Base-by-base conservation (phyloP, 208 protist species). In the Blechomonas ayalai region DNA sequence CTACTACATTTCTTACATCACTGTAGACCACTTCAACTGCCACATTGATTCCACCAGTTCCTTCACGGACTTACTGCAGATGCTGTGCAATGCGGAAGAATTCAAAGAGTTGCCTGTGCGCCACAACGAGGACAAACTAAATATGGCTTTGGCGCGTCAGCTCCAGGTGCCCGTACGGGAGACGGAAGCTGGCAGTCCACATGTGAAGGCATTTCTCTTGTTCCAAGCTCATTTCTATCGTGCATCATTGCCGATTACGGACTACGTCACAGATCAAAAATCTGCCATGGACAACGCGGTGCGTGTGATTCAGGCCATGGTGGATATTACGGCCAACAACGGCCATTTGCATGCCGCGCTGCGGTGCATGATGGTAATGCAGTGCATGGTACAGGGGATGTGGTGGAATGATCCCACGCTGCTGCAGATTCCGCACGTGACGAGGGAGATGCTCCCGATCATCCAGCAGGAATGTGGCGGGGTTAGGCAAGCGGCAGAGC, bases 81-180 rank as follows among this genome's bases (percentile, higher is more conserved):
- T 95, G 0, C 51, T 98, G 8, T 90, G 76, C 56, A 73, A 97
- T 38, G 82, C 95, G 5, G 49, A 92, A 20, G 98, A 99, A 71
- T 99, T 98, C 70, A 82, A 73, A 38, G 88, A 95, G 57, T 50
- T 97, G 16, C 95, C 90, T n/a, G 92, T 99, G 25, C 82, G 98
- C 16, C 98, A 99, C 73, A 99, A 99, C 70, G 98, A 99, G 61
- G 98, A 99, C 59, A 78, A 94, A 42, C 59, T 98, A 4, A 99
- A 99, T 63, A 36, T 92, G 47, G 63, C 77, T 25, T 75, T 97
- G 9, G 68, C 75, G 36, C 54, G 79, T 13, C 39, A 55, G 16
- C 47, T 94, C 26, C 85, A 77, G 25, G 63, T 93, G 43, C 40
- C 72, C 20, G 76, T 96, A 13, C 76, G 86, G 35, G 49, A 66